Evolutionary conservation across 2,329 filamentous ascomycete genomes (phyloP), one percentile per base, ranked within the genome.

Genomic region (Falciphora oryzae): DNA sequence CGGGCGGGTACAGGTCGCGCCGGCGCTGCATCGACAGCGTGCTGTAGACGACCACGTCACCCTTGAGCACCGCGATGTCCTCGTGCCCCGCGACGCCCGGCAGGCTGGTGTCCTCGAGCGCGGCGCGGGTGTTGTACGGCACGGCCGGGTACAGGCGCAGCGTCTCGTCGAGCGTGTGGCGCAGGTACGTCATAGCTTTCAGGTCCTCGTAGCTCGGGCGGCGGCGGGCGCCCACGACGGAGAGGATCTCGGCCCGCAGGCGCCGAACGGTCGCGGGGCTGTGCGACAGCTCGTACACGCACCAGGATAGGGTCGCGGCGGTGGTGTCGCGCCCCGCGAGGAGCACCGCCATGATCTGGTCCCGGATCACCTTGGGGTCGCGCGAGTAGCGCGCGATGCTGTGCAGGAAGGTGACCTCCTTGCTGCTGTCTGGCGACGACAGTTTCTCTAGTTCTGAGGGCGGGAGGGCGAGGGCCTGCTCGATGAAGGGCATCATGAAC

Each of bases 281-380:
- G 32, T 73, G 70, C 3, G 77, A 70, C 2, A 80, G 71, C 6
- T 75, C 70, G 65, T 75, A 74, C 66, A 80, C 73, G 56, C 73
- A 73, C 74, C 77, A 80, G 27, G 74, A 75, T 0, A 83, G 73
- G 2, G 81, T 72, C 28, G 71, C 71, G 25, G 80, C 79, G 0
- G 81, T 83, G 0, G 80, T 92, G 73, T 92, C 90, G 60, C 86
- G 79, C 5, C 89, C 90, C 4, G 89, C 90, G 14, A 92, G 81
- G 1, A 94, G 82, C 14, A 93, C 83, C 11, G 87, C 86, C 61
- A 92, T 85, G 57, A 93, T 81, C 72, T 93, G 90, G 74, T 93
- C 90, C n/a, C 91, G 87, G 35, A 94, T 83, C 14, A 89, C 81
- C 50, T 81, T 81, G 0, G 78, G 77, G 64, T 84, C 79, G 16